Conservation (phyloP, 805 yeast genomes). For the Myxozyma vanderwaltii region DNA sequence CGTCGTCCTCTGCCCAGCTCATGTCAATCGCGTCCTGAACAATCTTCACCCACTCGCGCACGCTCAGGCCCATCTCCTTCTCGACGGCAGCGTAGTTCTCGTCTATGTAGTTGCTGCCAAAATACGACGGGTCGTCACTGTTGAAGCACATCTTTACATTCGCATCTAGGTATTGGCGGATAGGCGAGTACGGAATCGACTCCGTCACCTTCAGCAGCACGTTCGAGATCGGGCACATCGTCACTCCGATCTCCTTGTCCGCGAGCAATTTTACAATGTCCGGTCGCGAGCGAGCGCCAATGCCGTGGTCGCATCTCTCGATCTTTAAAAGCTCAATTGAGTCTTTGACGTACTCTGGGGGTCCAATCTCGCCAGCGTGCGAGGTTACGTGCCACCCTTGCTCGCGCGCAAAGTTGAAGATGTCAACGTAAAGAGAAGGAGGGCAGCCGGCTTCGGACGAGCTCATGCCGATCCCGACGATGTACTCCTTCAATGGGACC, state of each 20-base stretch:
- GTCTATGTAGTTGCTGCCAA: conserved; percentile 73
- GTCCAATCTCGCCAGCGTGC: conserved; percentile 91
- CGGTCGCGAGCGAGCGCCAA: conserved; percentile 60
- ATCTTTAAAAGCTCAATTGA: conserved; percentile 63
- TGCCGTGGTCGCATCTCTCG: conserved; percentile 80
- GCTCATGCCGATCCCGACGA: conserved; percentile 80
- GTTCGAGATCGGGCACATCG: conserved; percentile 79
- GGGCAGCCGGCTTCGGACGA: conserved; percentile 79
- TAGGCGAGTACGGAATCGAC: conserved; percentile 67
- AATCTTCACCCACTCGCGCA: conserved; percentile 62
- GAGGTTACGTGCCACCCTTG: conserved; percentile 70
- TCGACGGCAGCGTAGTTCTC: conserved; percentile 74
- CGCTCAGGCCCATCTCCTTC: conserved; percentile 61
- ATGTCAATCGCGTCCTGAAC: conserved; percentile 70
- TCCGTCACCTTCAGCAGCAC: conserved; percentile 73
- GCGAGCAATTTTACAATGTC: conserved; percentile 61
- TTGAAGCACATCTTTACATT: conserved; percentile 74
- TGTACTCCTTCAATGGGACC: conserved; percentile 45
- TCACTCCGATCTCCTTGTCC: conserved; percentile 56
- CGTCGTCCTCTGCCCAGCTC: conserved; percentile 66
- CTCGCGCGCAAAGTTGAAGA: conserved; percentile 55
- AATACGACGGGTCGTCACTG: conserved; percentile 80
- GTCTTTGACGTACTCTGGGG: conserved; percentile 62
- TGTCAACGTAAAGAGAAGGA: conserved; percentile 66
- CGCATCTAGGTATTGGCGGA: conserved; percentile 58